phyloP scores from a whole-genome alignment of 306 rosid species.

The Cotoneaster glaucophyllus region DNA sequence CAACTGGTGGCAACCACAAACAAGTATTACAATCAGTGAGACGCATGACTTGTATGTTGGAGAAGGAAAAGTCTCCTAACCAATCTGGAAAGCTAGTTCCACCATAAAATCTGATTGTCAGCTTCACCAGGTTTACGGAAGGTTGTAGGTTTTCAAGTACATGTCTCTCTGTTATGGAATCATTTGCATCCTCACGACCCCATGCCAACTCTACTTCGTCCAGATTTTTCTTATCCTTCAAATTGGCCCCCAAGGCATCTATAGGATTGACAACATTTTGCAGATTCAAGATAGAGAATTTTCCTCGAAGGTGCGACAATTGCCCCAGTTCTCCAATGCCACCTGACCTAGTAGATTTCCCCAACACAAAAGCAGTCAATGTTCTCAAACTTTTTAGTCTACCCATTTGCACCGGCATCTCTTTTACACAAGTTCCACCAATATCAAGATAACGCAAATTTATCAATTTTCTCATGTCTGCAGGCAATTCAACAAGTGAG shows the following conservation, averaged over 20 bases:
- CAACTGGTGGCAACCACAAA: slow-evolving; percentile 3
- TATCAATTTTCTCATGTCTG: not conserved
- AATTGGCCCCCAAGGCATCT: slow-evolving; percentile 10
- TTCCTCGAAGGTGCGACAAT: not conserved
- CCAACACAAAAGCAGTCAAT: not conserved
- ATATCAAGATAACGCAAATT: not conserved
- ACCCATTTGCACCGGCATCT: not conserved
- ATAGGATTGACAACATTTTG: not conserved
- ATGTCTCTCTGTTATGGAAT: not conserved
- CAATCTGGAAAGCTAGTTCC: slow-evolving; percentile 8
- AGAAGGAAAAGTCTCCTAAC: not conserved
- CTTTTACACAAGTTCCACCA: not conserved
- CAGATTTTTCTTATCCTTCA: slow-evolving; percentile 6
- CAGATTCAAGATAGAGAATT: not conserved
- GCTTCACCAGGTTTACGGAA: not conserved
- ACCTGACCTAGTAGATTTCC: not conserved
- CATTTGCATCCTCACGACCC: not conserved
- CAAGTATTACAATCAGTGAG: not conserved
- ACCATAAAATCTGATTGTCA: not conserved
- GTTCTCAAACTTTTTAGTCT: not conserved
- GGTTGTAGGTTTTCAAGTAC: not conserved
- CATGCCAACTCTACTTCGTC: slow-evolving; percentile 1
- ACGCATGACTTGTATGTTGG: not conserved
- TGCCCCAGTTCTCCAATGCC: not conserved
- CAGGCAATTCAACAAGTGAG: not conserved